Percentiles rank a stretch among this genome's conserved stretches.
Conservation (phyloP, 2,329 filamentous ascomycete genomes). For the Aspergillus japonicus region DNA sequence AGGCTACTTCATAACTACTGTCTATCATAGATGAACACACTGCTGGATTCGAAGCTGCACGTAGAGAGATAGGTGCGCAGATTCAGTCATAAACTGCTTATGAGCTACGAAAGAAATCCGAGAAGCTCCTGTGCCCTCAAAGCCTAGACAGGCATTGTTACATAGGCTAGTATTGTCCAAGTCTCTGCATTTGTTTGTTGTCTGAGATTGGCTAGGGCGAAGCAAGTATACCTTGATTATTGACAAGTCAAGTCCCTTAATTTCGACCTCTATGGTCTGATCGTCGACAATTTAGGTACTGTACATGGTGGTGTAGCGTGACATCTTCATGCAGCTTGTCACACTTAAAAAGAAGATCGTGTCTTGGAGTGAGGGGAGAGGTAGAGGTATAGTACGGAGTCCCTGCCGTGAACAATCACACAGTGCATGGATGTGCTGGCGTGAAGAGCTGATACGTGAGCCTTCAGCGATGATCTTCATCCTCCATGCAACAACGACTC, state of each 20-base stretch:
- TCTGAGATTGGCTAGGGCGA: background rate
- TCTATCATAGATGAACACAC: background rate
- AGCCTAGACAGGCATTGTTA: too few species aligned
- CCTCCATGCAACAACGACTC: too few species aligned
- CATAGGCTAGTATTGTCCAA: too few species aligned
- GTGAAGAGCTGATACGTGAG: background rate
- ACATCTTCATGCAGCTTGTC: constrained; percentile 4
- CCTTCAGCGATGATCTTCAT: background rate
- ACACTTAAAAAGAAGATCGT: background rate
- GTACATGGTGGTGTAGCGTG: constrained; percentile 3
- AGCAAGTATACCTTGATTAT: background rate
- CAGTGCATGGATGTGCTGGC: constrained; percentile 3
- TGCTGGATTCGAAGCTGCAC: too few species aligned
- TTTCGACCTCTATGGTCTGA: constrained; percentile 7
- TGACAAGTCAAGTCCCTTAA: background rate
- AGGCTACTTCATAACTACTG: background rate
- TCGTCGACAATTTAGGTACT: background rate
- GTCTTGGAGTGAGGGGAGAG: background rate
- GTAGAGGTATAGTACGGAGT: background rate
- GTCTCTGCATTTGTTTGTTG: background rate
- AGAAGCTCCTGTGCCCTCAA: too few species aligned
- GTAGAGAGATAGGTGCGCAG: too few species aligned
- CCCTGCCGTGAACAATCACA: background rate
- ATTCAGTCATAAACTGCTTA: too few species aligned
- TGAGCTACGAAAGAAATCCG: too few species aligned